Conservation (phyloP, 2,329 filamentous ascomycete species). For the Exophiala phaeomuriformis region DNA sequence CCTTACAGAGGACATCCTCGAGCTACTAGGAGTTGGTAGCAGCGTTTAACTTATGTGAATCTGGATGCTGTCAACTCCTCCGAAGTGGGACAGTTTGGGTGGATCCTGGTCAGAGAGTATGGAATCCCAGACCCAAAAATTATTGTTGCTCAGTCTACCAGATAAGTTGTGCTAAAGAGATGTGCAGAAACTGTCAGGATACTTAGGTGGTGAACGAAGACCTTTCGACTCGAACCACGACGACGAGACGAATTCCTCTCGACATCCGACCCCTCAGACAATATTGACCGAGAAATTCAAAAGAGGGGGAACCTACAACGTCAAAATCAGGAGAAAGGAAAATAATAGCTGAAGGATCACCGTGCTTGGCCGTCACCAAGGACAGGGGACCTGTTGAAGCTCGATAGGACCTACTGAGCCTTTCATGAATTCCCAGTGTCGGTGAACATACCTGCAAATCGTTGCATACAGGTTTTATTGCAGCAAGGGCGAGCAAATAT, state of each 20-base stretch:
- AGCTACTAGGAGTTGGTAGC: constrained; percentile 3
- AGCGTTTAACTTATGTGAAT: background rate
- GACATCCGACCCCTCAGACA: background rate
- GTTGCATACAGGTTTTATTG: background rate
- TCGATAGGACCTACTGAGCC: background rate
- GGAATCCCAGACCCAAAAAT: constrained; percentile 9
- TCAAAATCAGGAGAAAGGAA: background rate
- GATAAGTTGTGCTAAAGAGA: constrained; percentile 9
- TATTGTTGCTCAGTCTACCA: constrained; percentile 16
- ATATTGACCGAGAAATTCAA: background rate
- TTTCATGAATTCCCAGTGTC: background rate
- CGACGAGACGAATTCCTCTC: constrained; percentile 8
- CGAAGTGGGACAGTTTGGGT: constrained; percentile 4
- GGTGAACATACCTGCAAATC: background rate
- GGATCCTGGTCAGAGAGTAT: constrained; percentile 11
- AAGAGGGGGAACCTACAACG: background rate
- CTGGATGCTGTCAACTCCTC: constrained; percentile 3
- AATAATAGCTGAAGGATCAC: background rate
- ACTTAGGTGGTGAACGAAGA: background rate
- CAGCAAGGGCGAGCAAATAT: background rate
- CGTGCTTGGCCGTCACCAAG: background rate
- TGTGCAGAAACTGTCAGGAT: constrained; percentile 1
- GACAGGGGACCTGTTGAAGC: background rate
- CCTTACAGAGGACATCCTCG: background rate
- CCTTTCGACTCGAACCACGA: constrained; percentile 1